Percentiles rank a stretch among this genome's conserved stretches.
These are phyloP conservation scores for Tephrocybe sp. DNA, from an alignment of 768 basidiomycete species.

Conservation along the genomic window DNA sequence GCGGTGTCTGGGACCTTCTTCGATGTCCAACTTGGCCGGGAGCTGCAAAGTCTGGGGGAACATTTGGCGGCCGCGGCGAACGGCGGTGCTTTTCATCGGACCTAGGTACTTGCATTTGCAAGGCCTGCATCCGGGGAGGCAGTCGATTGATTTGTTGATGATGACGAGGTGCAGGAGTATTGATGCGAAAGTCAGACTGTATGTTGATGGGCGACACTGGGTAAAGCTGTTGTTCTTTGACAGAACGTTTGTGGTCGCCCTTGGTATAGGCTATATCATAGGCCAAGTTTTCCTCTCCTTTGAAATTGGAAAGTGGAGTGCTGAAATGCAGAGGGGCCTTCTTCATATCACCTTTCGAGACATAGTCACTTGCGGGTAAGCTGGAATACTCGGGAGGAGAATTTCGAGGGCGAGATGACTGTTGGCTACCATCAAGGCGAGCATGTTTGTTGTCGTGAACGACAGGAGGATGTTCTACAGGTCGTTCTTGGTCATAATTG, in stretches of 20 bases:
- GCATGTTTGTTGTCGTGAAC: not conserved
- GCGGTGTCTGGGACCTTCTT: constrained; percentile 3
- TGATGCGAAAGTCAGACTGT: constrained; percentile 9
- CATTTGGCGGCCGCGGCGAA: constrained; percentile 8
- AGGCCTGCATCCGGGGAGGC: constrained; percentile 21
- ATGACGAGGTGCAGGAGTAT: constrained; percentile 9
- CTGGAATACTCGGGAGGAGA: constrained; percentile 13
- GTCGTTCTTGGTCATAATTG: not conserved
- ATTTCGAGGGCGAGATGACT: not conserved
- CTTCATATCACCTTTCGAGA: not conserved
- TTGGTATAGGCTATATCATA: not conserved
- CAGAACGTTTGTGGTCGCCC: constrained; percentile 1
- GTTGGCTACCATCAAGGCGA: constrained; percentile 2
- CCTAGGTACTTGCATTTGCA: constrained; percentile 17
- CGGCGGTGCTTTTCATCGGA: constrained; percentile 17
- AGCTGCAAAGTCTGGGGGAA: not conserved
- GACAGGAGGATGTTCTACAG: not conserved
- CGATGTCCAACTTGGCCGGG: constrained; percentile 1
- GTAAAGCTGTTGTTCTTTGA: constrained; percentile 2
- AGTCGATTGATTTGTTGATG: constrained; percentile 13
- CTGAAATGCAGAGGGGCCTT: not conserved
- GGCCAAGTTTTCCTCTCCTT: not conserved
- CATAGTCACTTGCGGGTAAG: constrained; percentile 2
- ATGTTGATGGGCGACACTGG: constrained; percentile 1
- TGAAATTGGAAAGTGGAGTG: not conserved